Percentiles rank a stretch among this genome's conserved stretches.
Conservation (phyloP, 1,284 basidiomycete genomes). For the Puccinia triticina region DNA sequence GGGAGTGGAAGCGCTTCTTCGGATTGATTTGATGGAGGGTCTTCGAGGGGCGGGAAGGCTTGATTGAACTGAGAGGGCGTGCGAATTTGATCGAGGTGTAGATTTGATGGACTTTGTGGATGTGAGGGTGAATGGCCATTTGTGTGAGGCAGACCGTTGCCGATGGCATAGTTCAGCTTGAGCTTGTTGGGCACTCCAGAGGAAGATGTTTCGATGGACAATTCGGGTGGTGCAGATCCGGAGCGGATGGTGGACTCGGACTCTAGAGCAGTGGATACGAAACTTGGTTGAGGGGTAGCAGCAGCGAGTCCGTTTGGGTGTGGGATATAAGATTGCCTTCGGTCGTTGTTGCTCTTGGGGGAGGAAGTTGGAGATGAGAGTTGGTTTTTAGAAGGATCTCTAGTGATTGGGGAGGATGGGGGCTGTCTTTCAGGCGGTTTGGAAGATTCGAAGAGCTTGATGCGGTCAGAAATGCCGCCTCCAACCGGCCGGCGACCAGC, state of each 20-base stretch:
- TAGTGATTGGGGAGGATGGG: slow-evolving; percentile 11
- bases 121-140: not conserved
- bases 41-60: slow-evolving; percentile 39
- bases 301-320: slow-evolving; percentile 6
- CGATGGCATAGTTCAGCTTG: not conserved
- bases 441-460: slow-evolving; percentile 32
- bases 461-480: slow-evolving; percentile 37
- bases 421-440: not conserved
- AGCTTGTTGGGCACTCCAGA: not conserved
- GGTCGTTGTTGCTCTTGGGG: not conserved
- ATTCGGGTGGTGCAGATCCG: slow-evolving; percentile 48
- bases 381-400: not conserved
- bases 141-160: slow-evolving; percentile 7
- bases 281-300: not conserved
- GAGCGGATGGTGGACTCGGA: slow-evolving; percentile 44
- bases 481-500: slow-evolving; percentile 11
- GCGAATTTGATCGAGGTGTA: slow-evolving; percentile 25
- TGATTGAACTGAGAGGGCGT: slow-evolving; percentile 45
- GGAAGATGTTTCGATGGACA: slow-evolving; percentile 12
- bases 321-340: slow-evolving; percentile 26
- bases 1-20: not conserved
- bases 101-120: not conserved
- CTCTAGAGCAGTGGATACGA: slow-evolving; percentile 41
- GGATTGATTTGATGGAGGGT: slow-evolving; percentile 4
- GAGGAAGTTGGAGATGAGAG: slow-evolving; percentile 19